A percentile compares a stretch with the other conserved stretches of the same genome.
Evolutionary conservation across 2,329 filamentous ascomycete genomes (phyloP).

Genomic region (Colletotrichum melonis): DNA sequence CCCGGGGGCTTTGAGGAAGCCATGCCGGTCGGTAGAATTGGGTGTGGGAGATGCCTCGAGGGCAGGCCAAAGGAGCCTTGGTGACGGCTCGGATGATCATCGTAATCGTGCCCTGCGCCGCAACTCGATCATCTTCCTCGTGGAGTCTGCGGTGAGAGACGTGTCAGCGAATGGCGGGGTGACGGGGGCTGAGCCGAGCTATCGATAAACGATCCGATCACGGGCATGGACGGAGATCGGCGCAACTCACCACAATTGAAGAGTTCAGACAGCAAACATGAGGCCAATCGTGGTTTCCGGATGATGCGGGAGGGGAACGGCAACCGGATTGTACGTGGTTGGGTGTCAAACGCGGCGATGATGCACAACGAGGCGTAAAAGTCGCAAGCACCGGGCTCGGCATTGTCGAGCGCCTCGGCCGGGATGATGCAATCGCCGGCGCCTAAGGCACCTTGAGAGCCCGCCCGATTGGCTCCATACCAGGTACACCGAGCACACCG

Average conservation of each 20-base stretch:
- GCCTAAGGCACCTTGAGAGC: constrained; percentile 34
- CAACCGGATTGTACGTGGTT: not conserved
- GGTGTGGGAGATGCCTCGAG: constrained; percentile 21
- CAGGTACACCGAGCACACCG: not conserved
- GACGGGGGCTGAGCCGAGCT: not conserved
- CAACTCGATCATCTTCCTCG: constrained; percentile 30
- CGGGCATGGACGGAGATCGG: not conserved
- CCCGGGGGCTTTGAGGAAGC: constrained; percentile 32
- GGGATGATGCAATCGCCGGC: constrained; percentile 33
- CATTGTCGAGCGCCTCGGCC: constrained; percentile 27
- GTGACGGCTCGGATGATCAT: constrained; percentile 35
- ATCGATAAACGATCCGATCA: constrained; percentile 5
- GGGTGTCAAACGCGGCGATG: not conserved
- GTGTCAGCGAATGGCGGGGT: constrained; percentile 10
- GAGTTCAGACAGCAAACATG: not conserved
- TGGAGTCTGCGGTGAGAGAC: not conserved
- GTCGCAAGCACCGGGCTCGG: constrained; percentile 28
- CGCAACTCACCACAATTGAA: constrained; percentile 6
- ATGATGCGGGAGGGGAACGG: not conserved
- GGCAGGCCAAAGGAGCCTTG: constrained; percentile 32
- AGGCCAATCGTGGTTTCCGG: not conserved
- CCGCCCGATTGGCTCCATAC: constrained; percentile 4
- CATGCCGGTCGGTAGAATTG: constrained; percentile 26
- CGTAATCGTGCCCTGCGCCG: constrained; percentile 31
- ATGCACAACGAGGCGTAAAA: constrained; percentile 8